These are phyloP conservation scores for Microbotryum scabiosae DNA, from an alignment of 1,284 basidiomycete genomes.

Conservation along the genomic window DNA sequence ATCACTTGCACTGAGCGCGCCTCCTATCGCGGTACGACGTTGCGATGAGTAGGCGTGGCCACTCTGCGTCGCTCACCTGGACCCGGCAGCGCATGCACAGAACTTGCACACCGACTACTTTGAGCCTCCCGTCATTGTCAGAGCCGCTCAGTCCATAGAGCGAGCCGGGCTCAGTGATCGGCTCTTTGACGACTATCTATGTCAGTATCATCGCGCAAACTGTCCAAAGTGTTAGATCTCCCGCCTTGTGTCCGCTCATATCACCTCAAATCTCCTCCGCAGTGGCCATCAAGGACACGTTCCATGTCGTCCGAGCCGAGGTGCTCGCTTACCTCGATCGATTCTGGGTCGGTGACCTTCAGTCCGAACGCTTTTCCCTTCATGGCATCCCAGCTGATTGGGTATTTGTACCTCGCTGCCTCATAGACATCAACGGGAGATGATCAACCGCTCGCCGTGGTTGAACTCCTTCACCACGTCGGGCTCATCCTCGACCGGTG, in stretches of 20 bases:
- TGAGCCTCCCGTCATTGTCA: not conserved
- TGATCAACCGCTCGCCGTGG: not conserved
- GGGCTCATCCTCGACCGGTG: slow-evolving; percentile 19
- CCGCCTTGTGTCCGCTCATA: not conserved
- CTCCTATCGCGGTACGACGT: too few relatives aligned
- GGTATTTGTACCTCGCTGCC: not conserved
- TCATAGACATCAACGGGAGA: not conserved
- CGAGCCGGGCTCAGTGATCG: slow-evolving; percentile 43
- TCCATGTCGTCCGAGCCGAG: slow-evolving; percentile 10
- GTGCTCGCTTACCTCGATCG: slow-evolving; percentile 7
- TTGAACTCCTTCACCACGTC: slow-evolving; percentile 19
- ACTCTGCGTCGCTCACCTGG: slow-evolving; percentile 10
- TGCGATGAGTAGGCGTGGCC: slow-evolving; percentile 11
- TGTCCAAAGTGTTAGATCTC: slow-evolving; percentile 45
- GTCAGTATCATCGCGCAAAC: slow-evolving; percentile 50
- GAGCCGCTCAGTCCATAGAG: slow-evolving; percentile 8
- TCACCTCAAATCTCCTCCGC: not conserved
- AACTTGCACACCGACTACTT: not conserved
- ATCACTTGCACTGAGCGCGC: too few relatives aligned
- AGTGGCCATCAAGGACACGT: slow-evolving; percentile 6
- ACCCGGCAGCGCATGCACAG: slow-evolving; percentile 11
- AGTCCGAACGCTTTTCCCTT: too few relatives aligned
- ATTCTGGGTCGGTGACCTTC: slow-evolving; percentile 1
- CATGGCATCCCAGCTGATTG: not conserved
- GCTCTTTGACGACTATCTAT: slow-evolving; percentile 54